Evolutionary conservation across 1,139 yeast species (phyloP).

Genomic region (Hyphopichia pseudoburtonii): DNA sequence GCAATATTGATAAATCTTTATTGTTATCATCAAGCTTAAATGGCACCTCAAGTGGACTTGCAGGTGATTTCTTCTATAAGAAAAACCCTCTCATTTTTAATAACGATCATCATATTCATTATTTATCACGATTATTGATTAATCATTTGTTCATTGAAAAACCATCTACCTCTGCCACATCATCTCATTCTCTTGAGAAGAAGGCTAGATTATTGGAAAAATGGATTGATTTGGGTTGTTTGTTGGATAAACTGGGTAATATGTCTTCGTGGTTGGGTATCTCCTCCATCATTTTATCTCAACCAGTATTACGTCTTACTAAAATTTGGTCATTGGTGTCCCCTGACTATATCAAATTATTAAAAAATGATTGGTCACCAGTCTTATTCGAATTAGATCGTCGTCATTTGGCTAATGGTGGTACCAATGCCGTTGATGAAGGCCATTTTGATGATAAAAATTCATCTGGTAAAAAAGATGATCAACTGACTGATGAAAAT

Average conservation of each 20-base stretch:
- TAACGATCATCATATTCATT: constrained; percentile 67
- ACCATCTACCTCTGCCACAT: constrained; percentile 13
- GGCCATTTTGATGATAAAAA: not conserved
- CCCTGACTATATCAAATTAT: constrained; percentile 55
- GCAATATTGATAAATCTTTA: constrained; percentile 53
- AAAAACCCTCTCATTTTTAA: constrained; percentile 61
- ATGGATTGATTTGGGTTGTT: constrained; percentile 86
- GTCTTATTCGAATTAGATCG: constrained; percentile 87
- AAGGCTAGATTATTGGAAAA: constrained; percentile 71
- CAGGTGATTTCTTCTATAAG: constrained; percentile 34
- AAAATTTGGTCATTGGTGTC: constrained; percentile 79
- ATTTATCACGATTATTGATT: constrained; percentile 68
- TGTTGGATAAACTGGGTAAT: constrained; percentile 79
- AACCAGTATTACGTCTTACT: constrained; percentile 73
- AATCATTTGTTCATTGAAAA: constrained; percentile 65
- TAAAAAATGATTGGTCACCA: constrained; percentile 90
- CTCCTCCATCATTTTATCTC: constrained; percentile 79
- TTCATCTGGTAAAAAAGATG: not conserved
- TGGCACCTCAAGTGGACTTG: constrained; percentile 8
- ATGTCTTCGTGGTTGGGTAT: constrained; percentile 96
- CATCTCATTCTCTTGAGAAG: constrained; percentile 29
- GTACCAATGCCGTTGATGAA: constrained; percentile 6
- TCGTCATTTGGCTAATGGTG: constrained; percentile 52
- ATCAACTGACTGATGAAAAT: constrained; percentile 3
- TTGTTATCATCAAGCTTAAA: constrained; percentile 32